phyloP scores from a whole-genome alignment of 805 yeast species.

The Pichia scutulata region DNA sequence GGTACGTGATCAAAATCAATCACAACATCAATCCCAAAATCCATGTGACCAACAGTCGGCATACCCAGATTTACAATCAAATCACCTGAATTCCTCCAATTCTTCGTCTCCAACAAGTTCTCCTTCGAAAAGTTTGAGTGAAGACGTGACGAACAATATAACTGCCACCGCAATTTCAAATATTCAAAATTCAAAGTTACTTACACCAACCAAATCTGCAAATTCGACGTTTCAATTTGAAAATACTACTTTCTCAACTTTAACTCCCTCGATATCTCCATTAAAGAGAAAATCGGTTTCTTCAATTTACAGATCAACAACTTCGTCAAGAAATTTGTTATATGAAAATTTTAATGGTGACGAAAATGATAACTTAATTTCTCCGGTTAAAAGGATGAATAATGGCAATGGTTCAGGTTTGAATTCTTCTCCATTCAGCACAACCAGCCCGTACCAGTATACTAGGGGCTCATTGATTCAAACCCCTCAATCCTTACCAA shows the following conservation, averaged over 20 bases:
- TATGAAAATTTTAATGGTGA: constrained; percentile 11
- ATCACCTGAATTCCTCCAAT: not conserved
- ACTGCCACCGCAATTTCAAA: constrained; percentile 17
- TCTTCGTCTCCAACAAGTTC: constrained; percentile 13
- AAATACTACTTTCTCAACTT: constrained; percentile 4
- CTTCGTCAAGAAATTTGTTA: not conserved
- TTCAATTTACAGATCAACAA: constrained; percentile 7
- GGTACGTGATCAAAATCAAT: constrained; percentile 26
- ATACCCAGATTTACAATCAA: not conserved
- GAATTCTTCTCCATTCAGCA: constrained; percentile 26
- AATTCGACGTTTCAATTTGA: not conserved
- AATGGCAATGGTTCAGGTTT: constrained; percentile 13
- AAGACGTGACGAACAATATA: constrained; percentile 11
- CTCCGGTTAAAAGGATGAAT: constrained; percentile 24
- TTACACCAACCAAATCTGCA: constrained; percentile 9
- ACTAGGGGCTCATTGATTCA: constrained; percentile 10
- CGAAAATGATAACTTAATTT: constrained; percentile 14
- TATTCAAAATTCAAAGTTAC: constrained; percentile 10
- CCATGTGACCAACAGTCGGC: not conserved
- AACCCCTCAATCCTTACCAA: constrained; percentile 14
- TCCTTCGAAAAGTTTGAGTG: constrained; percentile 13
- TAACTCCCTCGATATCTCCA: constrained; percentile 19
- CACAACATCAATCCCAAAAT: not conserved
- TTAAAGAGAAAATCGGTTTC: constrained; percentile 20
- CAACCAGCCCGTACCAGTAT: constrained; percentile 17